Conservation (phyloP, 768 basidiomycete genomes). For the Collybia mongolica region DNA sequence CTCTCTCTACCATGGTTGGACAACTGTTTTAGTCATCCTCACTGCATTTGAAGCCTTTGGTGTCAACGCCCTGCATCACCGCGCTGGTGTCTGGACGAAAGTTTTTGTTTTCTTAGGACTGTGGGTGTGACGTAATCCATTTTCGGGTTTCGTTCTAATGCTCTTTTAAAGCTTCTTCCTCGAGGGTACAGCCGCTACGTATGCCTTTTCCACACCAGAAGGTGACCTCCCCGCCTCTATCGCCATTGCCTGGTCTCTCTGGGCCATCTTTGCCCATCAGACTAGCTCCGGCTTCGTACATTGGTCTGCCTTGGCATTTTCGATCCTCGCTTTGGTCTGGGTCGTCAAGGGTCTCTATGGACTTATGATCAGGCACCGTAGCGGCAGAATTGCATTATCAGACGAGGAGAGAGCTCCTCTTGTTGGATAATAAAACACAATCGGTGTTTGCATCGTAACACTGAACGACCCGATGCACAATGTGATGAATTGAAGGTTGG, state of each 20-base stretch:
- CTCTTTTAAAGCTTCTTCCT: conserved; percentile 71
- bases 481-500: no score
- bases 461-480: neutral
- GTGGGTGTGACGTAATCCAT: conserved; percentile 39
- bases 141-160: neutral
- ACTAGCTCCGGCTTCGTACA: conserved; percentile 73
- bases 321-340: conserved; percentile 82
- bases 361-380: conserved; percentile 42
- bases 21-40: conserved; percentile 77
- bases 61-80: conserved; percentile 60
- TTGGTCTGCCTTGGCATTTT: conserved; percentile 84
- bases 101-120: conserved; percentile 92
- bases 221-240: conserved; percentile 93
- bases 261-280: conserved; percentile 87
- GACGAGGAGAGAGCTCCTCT: conserved; percentile 92
- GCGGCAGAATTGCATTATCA: conserved; percentile 57
- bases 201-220: conserved; percentile 87
- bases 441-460: neutral
- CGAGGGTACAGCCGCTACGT: conserved; percentile 88
- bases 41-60: conserved; percentile 91
- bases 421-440: conserved; percentile 35
- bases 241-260: conserved; percentile 91
- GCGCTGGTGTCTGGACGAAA: conserved; percentile 87
- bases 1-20: conserved; percentile 94
- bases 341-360: conserved; percentile 76